phyloP scores from a whole-genome alignment of 2,329 filamentous ascomycete genomes.

The Ciborinia camelliae region DNA sequence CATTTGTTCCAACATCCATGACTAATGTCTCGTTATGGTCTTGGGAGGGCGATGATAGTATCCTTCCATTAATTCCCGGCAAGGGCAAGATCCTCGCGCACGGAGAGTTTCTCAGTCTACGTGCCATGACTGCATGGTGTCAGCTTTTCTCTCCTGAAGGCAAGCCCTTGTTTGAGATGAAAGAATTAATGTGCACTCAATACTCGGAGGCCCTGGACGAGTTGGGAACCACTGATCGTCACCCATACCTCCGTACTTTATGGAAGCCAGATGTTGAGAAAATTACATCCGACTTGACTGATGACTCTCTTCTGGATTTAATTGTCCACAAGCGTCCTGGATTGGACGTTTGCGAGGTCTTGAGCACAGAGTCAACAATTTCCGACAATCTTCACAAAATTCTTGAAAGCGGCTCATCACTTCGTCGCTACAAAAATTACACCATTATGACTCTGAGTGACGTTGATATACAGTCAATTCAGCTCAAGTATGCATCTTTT shows the following conservation, averaged over 20 bases:
- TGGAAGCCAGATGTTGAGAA: constrained; percentile 16
- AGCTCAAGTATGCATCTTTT: constrained; percentile 1
- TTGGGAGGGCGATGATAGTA: not conserved
- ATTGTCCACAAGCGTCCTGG: constrained; percentile 12
- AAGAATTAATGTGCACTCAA: not conserved
- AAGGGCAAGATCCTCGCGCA: not conserved
- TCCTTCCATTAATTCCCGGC: not conserved
- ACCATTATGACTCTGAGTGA: not conserved
- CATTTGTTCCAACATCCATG: constrained; percentile 12
- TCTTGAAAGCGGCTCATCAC: constrained; percentile 11
- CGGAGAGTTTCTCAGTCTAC: not conserved
- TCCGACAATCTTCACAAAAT: not conserved
- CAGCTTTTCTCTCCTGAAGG: constrained; percentile 8
- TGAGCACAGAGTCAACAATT: not conserved
- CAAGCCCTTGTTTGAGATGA: constrained; percentile 7
- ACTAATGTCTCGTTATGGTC: constrained; percentile 1
- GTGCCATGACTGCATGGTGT: not conserved
- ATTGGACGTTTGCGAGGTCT: constrained; percentile 1
- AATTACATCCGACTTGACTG: not conserved
- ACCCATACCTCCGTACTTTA: constrained; percentile 11
- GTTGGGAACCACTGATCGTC: constrained; percentile 6
- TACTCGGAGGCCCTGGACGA: constrained; percentile 7
- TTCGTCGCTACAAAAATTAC: constrained; percentile 9
- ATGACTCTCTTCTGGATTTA: constrained; percentile 4
- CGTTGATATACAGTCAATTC: not conserved